A percentile compares a stretch with the other conserved stretches of the same genome.
Conservation (phyloP, 108 stramenopile genomes). For the Skeletonema costatum region DNA sequence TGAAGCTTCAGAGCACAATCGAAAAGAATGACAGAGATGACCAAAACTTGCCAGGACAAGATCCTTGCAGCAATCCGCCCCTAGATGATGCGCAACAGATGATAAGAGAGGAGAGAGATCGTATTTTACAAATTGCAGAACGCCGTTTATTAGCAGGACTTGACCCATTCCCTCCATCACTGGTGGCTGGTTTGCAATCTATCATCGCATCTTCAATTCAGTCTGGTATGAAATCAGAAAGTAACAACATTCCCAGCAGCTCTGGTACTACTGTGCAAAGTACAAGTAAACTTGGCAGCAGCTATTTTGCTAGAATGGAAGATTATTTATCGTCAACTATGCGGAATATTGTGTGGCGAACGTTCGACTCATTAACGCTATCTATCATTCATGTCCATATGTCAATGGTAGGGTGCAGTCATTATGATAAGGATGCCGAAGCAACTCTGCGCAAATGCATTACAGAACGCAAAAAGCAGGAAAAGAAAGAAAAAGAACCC, state of each 20-base stretch:
- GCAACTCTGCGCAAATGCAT: neutral
- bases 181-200: slow-evolving; percentile 23
- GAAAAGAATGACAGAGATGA: neutral
- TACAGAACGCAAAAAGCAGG: neutral
- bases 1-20: slow-evolving; percentile 1
- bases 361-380: slow-evolving; percentile 36
- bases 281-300: neutral
- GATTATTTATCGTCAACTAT: slow-evolving; percentile 37
- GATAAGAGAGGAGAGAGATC: slow-evolving; percentile 37
- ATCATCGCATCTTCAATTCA: slow-evolving; percentile 13
- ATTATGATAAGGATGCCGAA: slow-evolving; percentile 37
- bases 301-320: slow-evolving; percentile 31
- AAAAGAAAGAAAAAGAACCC: neutral
- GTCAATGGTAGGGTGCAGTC: slow-evolving; percentile 36
- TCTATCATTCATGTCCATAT: slow-evolving; percentile 32
- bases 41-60: neutral
- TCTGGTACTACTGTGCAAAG: slow-evolving; percentile 1
- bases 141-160: slow-evolving; percentile 33
- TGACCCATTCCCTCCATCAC: slow-evolving; percentile 39
- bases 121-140: slow-evolving; percentile 44
- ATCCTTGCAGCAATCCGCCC: neutral
- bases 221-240: slow-evolving; percentile 12
- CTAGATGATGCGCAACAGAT: slow-evolving; percentile 6
- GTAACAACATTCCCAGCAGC: slow-evolving; percentile 2
- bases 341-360: slow-evolving; percentile 35